Conservation (phyloP, 352 stramenopile genomes). For the Peronospora destructor region DNA sequence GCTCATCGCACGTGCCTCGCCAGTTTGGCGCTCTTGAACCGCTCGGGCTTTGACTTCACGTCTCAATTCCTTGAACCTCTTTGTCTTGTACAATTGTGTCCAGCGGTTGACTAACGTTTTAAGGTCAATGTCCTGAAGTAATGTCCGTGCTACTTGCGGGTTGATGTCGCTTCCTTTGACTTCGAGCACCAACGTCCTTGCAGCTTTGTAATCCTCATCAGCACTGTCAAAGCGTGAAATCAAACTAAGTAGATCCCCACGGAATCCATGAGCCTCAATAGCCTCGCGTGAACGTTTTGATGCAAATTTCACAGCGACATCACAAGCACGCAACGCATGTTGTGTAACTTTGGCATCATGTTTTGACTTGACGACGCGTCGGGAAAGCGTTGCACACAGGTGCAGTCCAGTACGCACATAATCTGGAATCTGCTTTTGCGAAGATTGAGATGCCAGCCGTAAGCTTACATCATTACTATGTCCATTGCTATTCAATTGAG, state of each 20-base stretch:
- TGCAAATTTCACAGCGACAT: slow-evolving; percentile 38
- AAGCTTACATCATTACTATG: neutral
- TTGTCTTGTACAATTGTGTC: slow-evolving; percentile 42
- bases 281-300: slow-evolving; percentile 17
- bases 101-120: slow-evolving; percentile 48
- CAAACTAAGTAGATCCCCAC: slow-evolving; percentile 48
- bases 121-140: slow-evolving; percentile 27
- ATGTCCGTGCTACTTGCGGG: neutral
- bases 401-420: slow-evolving; percentile 29
- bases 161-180: slow-evolving; percentile 1
- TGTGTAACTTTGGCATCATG: slow-evolving; percentile 31
- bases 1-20: slow-evolving; percentile 3
- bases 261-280: slow-evolving; percentile 40
- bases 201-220: slow-evolving; percentile 38
- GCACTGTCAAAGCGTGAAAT: slow-evolving; percentile 34
- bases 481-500: neutral
- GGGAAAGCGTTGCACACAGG: slow-evolving; percentile 35
- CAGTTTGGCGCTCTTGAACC: neutral
- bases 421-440: slow-evolving; percentile 13
- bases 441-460: neutral
- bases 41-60: slow-evolving; percentile 23
- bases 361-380: slow-evolving; percentile 37
- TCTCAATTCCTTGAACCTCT: slow-evolving; percentile 38
- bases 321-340: slow-evolving; percentile 36
- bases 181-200: slow-evolving; percentile 10